A percentile compares a stretch with the other conserved stretches of the same genome.
Conservation (phyloP, 139 green algal genomes). For the Edaphochlamys debaryana region DNA sequence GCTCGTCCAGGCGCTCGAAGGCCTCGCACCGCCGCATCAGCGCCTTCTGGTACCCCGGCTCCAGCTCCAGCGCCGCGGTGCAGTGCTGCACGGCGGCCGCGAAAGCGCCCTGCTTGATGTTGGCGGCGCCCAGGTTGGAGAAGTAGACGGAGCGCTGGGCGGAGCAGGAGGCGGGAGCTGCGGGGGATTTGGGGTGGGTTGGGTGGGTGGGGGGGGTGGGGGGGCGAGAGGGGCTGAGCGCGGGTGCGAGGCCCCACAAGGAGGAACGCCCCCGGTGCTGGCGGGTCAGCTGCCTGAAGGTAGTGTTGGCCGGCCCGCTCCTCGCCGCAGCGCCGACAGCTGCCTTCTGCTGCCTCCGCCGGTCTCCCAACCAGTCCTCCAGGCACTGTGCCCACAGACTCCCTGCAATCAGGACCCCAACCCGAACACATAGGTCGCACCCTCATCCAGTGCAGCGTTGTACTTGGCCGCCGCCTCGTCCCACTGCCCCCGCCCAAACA, state of each 20-base stretch:
- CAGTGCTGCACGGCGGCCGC: constrained; percentile 64
- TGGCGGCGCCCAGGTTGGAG: constrained; percentile 78
- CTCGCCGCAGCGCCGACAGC: too few species aligned
- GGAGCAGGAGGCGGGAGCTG: constrained; percentile 45
- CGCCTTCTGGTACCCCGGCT: constrained; percentile 82
- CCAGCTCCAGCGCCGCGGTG: constrained; percentile 63
- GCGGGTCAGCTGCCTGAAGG: not conserved
- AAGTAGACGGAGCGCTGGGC: constrained; percentile 74
- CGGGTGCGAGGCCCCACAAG: too few species aligned
- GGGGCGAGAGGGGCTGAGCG: not conserved
- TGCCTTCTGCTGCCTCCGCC: too few species aligned
- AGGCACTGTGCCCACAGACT: too few species aligned
- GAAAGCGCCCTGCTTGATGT: constrained; percentile 67
- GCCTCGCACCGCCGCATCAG: constrained; percentile 77
- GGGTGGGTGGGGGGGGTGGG: not conserved
- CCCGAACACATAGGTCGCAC: too few species aligned
- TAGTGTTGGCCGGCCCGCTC: too few species aligned
- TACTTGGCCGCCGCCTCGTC: constrained; percentile 71
- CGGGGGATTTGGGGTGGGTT: not conserved
- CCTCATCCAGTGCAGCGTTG: constrained; percentile 58
- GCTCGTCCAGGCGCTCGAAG: constrained; percentile 84
- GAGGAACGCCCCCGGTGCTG: too few species aligned
- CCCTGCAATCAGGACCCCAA: too few species aligned
- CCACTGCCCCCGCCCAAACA: constrained; percentile 64
- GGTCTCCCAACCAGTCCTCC: too few species aligned